Evolutionary conservation across 192 early-diverging fungal genomes (phyloP), one percentile per base, ranked within the genome.

Genomic region (Rhizophagus clarus): DNA sequence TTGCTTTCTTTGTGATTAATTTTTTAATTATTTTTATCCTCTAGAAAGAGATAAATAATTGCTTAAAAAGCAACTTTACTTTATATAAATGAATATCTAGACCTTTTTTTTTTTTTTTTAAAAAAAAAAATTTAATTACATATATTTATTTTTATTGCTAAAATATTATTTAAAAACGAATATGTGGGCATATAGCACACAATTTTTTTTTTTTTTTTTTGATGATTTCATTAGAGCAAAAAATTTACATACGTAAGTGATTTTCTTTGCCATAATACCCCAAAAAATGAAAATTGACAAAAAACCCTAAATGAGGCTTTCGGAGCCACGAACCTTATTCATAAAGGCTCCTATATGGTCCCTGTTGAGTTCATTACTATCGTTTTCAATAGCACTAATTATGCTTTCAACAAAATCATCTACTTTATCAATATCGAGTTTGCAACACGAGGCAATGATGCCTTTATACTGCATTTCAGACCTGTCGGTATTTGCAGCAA

Each of bases 371-470:
- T 87, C 85, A 11, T 85, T 82, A 11, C 85, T 84, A 62, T 94
- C 94, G 49, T 88, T 90, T 81, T 97, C 95, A 9, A 97, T 92
- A 2, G 96, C 97, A 32, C 88, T 75, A 10, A 94, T 85, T 31
- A 98, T 77, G 4, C 91, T 91, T 14, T 89, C 89, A 20, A 97
- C 83, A 86, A 95, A 88, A 26, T 90, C 87, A 73, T 95, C 95
- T 3, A 98, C 94, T 47, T 93, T 87, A 2, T 93, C 94, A 20
- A 94, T 79, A 20, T 89, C 87, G 31, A 97, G 90, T 76, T 92
- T 89, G 80, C 96, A 97, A 82, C 96, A 96, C 29, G 91, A 89
- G 9, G 95, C 90, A 83, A 97, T 96, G 42, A 98, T 88, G 74
- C 89, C 87, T 84, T 94, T 94, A 84, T 92, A 97, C 74, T 93